These are phyloP conservation scores for Xylariomycetidae sp. DNA, from an alignment of 2,329 filamentous ascomycete species.

Conservation along the genomic window DNA sequence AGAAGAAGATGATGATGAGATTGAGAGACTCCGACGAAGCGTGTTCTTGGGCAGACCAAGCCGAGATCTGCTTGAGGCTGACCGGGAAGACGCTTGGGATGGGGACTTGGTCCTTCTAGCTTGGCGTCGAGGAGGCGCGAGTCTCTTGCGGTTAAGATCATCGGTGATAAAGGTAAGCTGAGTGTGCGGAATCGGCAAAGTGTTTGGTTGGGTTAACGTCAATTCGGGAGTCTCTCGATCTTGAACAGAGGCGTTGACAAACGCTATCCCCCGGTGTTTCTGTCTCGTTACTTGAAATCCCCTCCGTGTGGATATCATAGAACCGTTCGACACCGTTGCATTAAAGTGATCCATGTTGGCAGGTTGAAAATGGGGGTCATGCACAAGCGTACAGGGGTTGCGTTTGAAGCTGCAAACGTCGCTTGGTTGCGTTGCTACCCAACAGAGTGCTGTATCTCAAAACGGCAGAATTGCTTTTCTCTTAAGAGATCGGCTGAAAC, in stretches of 20 bases:
- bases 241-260: constrained; percentile 28
- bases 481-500: too few relatives aligned
- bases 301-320: constrained; percentile 32
- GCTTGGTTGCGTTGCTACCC: too few relatives aligned
- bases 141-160: constrained; percentile 2
- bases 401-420: too few relatives aligned
- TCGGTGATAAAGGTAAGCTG: constrained; percentile 10
- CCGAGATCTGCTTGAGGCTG: too few relatives aligned
- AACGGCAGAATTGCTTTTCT: too few relatives aligned
- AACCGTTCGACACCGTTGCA: constrained; percentile 30
- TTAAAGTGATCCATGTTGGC: constrained; percentile 35
- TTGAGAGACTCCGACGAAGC: too few relatives aligned
- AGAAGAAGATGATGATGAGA: too few relatives aligned
- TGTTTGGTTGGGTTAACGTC: too few relatives aligned
- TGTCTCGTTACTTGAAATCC: constrained; percentile 36
- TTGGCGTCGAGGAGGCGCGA: not conserved
- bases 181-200: constrained; percentile 2
- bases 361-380: too few relatives aligned
- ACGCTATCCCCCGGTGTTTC: constrained; percentile 34
- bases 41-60: too few relatives aligned
- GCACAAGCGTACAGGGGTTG: not conserved
- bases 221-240: too few relatives aligned
- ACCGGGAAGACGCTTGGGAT: not conserved
- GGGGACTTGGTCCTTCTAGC: constrained; percentile 1
- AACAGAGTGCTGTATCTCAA: too few relatives aligned